Evolutionary conservation across 176 grass and related monocot genomes (phyloP), one percentile per base, ranked within the genome.

Genomic region (Echinochloa phyllopogon): DNA sequence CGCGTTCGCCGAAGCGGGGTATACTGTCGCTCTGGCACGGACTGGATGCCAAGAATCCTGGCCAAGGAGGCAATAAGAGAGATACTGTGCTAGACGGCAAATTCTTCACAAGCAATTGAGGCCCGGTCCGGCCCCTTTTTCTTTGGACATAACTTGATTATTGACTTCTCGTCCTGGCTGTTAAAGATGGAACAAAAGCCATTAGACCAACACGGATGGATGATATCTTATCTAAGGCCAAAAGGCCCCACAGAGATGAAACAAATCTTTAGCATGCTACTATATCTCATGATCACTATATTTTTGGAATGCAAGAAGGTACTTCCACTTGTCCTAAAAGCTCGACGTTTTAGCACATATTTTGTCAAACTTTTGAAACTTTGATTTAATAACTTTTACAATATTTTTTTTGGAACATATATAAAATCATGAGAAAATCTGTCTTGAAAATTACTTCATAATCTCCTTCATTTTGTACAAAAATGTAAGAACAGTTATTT

Each of bases 151-250:
- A 62, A 49, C 18, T 49, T 20, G 10, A 73, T 10, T 25, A 29
- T 63, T 50, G 81, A 64, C 44, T 58, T 65, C 17, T 20, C 33
- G 45, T 36, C 25, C 38, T 72, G 25, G 6, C 69, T 74, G 70
- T 70, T 75, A 75, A 84, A 72, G 50, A 51, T 49, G 57, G 11
- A 74, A 9, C 43, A 40, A 60, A 57, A 55, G 48, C 17, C 68
- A 81, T 27, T 42, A 67, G 15, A 44, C 4, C 48, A 12, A 49
- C 47, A 49, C 14, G 5, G 39, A 71, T 25, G 40, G 29, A 44
- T 23, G 17, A 6, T n/a, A 70, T 23, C 20, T 23, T 77, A 60
- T 21, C 12, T 24, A 43, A 5, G 21, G 2, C 52, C 21, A n/a
- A n/a, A n/a, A n/a, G n/a, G n/a, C n/a, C n/a, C 49, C 20, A 37